Conservation (phyloP, 139 green algal species). For the Chlorella sp. region DNA sequence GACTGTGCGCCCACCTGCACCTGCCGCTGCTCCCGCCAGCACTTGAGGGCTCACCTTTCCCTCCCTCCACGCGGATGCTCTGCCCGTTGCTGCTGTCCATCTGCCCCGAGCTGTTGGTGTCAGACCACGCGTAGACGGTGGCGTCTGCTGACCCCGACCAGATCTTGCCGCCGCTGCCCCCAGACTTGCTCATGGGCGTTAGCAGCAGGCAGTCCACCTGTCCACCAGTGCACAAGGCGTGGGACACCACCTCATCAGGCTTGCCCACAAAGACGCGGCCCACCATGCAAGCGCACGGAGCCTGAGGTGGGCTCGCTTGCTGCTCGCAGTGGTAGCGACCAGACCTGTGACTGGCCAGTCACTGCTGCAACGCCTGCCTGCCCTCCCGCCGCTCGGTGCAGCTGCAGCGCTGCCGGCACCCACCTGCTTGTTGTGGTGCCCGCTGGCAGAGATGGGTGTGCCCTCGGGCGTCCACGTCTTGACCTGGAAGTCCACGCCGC, state of each 20-base stretch:
- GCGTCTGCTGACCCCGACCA: conserved; percentile 38
- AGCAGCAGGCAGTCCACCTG: conserved; percentile 35
- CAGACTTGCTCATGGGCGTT: conserved; percentile 10
- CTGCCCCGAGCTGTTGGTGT: conserved; percentile 15
- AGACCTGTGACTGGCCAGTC: too few species aligned
- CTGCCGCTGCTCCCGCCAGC: not conserved
- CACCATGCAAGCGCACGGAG: too few species aligned
- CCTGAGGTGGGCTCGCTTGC: too few species aligned
- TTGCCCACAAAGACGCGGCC: too few species aligned
- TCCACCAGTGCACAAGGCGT: too few species aligned
- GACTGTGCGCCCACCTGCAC: too few species aligned
- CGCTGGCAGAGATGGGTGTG: conserved; percentile 16
- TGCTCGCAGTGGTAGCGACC: too few species aligned
- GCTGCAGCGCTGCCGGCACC: too few species aligned
- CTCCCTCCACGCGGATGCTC: conserved; percentile 23
- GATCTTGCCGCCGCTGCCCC: conserved; percentile 11
- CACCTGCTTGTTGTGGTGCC: conserved; percentile 33
- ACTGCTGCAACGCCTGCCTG: too few species aligned
- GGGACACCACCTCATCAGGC: too few species aligned
- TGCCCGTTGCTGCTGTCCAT: conserved; percentile 25
- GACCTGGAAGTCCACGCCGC: conserved; percentile 42
- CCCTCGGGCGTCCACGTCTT: conserved; percentile 26
- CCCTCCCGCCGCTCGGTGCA: too few species aligned
- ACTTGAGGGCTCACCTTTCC: conserved; percentile 28
- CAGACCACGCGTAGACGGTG: conserved; percentile 31